A percentile compares a stretch with the other conserved stretches of the same genome.
These are phyloP conservation scores for Groenewaldozyma auringiensis DNA, from an alignment of 1,139 yeast species.

Conservation along the genomic window DNA sequence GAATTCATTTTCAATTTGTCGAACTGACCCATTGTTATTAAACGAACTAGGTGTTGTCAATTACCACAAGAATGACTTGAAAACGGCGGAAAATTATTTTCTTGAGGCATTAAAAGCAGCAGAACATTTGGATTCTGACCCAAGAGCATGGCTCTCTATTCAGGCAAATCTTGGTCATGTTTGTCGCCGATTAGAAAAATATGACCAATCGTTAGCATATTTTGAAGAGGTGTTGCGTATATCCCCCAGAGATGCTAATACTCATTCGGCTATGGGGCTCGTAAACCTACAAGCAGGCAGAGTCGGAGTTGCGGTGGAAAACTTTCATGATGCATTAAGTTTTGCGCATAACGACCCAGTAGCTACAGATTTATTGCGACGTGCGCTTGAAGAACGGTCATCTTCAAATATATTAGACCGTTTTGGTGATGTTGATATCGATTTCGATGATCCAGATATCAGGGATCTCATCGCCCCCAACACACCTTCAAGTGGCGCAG, in stretches of 20 bases:
- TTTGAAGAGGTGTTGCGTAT: slow-evolving; percentile 69
- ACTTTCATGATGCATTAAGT: slow-evolving; percentile 75
- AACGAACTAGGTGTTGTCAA: slow-evolving; percentile 89
- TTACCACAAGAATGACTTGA: slow-evolving; percentile 66
- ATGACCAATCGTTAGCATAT: slow-evolving; percentile 60
- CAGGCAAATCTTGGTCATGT: slow-evolving; percentile 90
- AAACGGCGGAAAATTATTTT: slow-evolving; percentile 63
- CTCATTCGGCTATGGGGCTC: slow-evolving; percentile 78
- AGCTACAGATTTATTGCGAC: slow-evolving; percentile 68
- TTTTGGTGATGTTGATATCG: slow-evolving; percentile 11
- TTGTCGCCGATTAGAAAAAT: slow-evolving; percentile 56
- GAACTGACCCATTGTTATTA: slow-evolving; percentile 74
- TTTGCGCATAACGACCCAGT: slow-evolving; percentile 75
- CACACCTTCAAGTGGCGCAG: not conserved
- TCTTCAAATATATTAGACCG: slow-evolving; percentile 8
- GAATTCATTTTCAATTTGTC: slow-evolving; percentile 70
- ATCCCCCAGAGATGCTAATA: slow-evolving; percentile 64
- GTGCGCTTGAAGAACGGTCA: slow-evolving; percentile 69
- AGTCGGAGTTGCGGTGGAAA: slow-evolving; percentile 59
- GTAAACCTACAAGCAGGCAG: slow-evolving; percentile 67
- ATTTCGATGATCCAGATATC: slow-evolving; percentile 11
- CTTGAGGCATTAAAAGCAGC: slow-evolving; percentile 69
- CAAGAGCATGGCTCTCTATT: slow-evolving; percentile 79
- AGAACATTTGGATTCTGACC: slow-evolving; percentile 61
- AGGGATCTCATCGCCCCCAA: slow-evolving; percentile 10